phyloP scores from a whole-genome alignment of 225 moss, liverwort and hornwort genomes.

The Polytrichum formosum region DNA sequence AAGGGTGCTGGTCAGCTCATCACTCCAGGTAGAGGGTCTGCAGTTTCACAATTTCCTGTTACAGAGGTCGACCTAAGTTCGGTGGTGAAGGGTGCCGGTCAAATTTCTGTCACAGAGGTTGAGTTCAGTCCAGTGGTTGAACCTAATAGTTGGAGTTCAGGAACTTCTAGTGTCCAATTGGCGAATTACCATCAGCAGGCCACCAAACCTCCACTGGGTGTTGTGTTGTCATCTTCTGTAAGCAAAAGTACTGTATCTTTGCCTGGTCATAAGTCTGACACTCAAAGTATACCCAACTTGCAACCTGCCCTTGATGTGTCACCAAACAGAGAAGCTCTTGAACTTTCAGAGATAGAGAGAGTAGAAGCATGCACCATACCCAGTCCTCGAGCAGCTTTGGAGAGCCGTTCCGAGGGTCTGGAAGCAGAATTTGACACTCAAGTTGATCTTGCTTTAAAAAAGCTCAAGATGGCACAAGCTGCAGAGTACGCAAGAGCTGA shows the following conservation, averaged over 20 bases:
- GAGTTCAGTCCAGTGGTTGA: not conserved
- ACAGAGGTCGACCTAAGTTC: not conserved
- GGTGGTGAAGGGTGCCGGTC: not conserved
- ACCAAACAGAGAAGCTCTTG: too few species aligned
- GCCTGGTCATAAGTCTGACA: not conserved
- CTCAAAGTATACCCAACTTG: not conserved
- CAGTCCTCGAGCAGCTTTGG: slow-evolving; percentile 8
- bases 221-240: not conserved
- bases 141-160: not conserved
- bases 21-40: not conserved
- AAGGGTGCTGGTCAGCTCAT: slow-evolving; percentile 36
- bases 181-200: not conserved
- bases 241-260: not conserved
- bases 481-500: slow-evolving; percentile 51
- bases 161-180: not conserved
- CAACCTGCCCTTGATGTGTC: not conserved
- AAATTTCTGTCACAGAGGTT: slow-evolving; percentile 3
- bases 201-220: not conserved
- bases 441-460: slow-evolving; percentile 36
- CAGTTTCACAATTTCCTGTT: not conserved
- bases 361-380: not conserved
- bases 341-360: slow-evolving; percentile 6
- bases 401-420: slow-evolving; percentile 25
- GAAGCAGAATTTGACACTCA: slow-evolving; percentile 44
- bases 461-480: slow-evolving; percentile 51